Conservation (phyloP, 2,329 filamentous ascomycete genomes). For the Penicillium sp. region DNA sequence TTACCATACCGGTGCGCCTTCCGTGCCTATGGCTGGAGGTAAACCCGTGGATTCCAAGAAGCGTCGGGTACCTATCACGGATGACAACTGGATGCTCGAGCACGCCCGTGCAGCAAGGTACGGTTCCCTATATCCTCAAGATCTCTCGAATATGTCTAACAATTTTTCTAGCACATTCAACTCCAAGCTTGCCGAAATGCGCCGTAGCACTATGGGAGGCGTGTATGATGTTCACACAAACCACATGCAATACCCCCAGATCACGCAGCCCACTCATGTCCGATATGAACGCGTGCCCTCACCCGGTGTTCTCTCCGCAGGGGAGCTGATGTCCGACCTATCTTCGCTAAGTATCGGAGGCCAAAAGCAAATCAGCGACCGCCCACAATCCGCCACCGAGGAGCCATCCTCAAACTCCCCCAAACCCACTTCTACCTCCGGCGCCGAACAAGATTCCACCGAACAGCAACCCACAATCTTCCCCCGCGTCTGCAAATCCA, state of each 20-base stretch:
- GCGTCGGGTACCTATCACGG: constrained; percentile 82
- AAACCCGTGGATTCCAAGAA: constrained; percentile 78
- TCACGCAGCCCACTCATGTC: constrained; percentile 85
- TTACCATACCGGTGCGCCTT: constrained; percentile 80
- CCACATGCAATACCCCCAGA: constrained; percentile 79
- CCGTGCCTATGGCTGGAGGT: constrained; percentile 71
- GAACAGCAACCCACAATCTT: constrained; percentile 43
- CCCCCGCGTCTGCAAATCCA: constrained; percentile 55
- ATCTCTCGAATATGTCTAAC: constrained; percentile 10
- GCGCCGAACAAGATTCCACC: neutral
- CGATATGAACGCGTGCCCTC: constrained; percentile 72
- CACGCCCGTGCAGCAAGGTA: constrained; percentile 90
- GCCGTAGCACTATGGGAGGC: constrained; percentile 69
- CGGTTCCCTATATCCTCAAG: constrained; percentile 26
- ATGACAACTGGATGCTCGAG: constrained; percentile 95
- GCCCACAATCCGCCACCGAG: constrained; percentile 12
- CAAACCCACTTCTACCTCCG: constrained; percentile 1
- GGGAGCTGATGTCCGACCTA: constrained; percentile 34
- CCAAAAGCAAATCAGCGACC: neutral
- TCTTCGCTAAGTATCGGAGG: constrained; percentile 38
- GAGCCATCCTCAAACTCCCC: neutral
- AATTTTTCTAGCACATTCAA: constrained; percentile 74
- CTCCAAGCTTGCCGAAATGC: constrained; percentile 66
- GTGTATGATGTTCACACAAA: constrained; percentile 96
- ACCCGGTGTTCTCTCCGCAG: constrained; percentile 32